Evolutionary conservation across 495 filamentous ascomycete species (phyloP).

Genomic region (Trichoderma gamsii): DNA sequence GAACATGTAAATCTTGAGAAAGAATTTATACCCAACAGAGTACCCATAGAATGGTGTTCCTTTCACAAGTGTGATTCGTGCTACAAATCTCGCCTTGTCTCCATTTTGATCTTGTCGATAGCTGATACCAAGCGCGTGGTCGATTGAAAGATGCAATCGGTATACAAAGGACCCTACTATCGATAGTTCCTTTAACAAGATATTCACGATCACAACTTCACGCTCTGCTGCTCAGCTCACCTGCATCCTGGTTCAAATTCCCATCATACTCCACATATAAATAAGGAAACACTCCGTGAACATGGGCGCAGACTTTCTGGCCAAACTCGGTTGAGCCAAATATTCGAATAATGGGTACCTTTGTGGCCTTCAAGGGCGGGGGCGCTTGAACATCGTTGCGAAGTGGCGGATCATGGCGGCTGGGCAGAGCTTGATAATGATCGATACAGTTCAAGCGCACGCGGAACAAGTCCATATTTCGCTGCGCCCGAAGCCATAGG

Average conservation of each 20-base stretch:
- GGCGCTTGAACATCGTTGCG: conserved; percentile 48
- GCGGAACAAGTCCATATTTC: conserved; percentile 59
- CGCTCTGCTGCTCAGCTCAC: conserved; percentile 37
- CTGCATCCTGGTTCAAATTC: conserved; percentile 55
- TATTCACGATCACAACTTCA: neutral
- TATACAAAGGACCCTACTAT: conserved; percentile 67
- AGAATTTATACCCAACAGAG: conserved; percentile 84
- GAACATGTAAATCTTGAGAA: conserved; percentile 88
- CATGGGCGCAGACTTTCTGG: conserved; percentile 92
- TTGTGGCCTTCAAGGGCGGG: conserved; percentile 53
- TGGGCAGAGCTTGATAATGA: conserved; percentile 74
- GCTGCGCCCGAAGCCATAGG: neutral
- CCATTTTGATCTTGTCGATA: conserved; percentile 70
- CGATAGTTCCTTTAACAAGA: conserved; percentile 16
- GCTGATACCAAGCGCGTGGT: conserved; percentile 74
- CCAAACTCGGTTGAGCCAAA: conserved; percentile 94
- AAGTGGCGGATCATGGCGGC: conserved; percentile 74
- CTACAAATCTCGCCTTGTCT: conserved; percentile 66
- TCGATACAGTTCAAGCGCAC: conserved; percentile 93
- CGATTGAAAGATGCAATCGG: conserved; percentile 70
- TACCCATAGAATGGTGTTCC: conserved; percentile 94
- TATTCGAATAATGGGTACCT: conserved; percentile 79
- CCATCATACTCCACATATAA: conserved; percentile 84
- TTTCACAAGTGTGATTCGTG: conserved; percentile 85
- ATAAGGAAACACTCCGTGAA: conserved; percentile 94